Evolutionary conservation across 1,284 basidiomycete genomes (phyloP).

Genomic region (Wallemia ichthyophaga): DNA sequence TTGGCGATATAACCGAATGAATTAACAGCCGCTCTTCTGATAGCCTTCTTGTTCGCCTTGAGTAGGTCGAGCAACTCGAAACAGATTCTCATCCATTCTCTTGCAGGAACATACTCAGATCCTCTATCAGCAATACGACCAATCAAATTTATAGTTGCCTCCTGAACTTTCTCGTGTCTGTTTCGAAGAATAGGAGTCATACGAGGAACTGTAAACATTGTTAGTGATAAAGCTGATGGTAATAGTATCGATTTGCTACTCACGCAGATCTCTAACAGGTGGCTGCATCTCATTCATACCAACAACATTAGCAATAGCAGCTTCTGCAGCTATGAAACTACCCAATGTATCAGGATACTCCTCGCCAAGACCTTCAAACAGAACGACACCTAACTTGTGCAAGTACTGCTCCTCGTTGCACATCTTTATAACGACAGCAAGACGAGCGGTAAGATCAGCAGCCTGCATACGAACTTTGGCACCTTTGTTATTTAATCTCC

Average conservation of each 20-base stretch:
- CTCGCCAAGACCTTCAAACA: constrained; percentile 96
- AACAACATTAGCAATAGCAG: constrained; percentile 94
- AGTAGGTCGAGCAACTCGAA: constrained; percentile 90
- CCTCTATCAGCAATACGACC: constrained; percentile 98
- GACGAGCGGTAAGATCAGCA: constrained; percentile 73
- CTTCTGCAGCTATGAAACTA: constrained; percentile 76
- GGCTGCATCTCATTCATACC: constrained; percentile 99
- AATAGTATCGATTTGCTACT: too few species aligned
- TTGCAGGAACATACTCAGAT: constrained; percentile 86
- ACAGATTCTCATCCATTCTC: constrained; percentile 99
- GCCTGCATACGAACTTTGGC: constrained; percentile 97
- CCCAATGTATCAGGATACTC: constrained; percentile 97
- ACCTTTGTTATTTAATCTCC: constrained; percentile 97
- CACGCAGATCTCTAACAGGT: constrained; percentile 85
- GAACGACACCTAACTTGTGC: constrained; percentile 81
- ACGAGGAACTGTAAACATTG: constrained; percentile 50
- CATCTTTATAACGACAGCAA: constrained; percentile 94
- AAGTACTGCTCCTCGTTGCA: constrained; percentile 87
- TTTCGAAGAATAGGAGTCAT: constrained; percentile 99
- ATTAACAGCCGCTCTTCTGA: constrained; percentile 92
- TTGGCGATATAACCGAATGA: constrained; percentile 99
- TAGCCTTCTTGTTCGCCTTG: constrained; percentile 97
- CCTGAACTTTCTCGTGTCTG: constrained; percentile 97
- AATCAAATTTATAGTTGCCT: constrained; percentile 96
- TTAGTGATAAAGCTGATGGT: too few species aligned